These are phyloP conservation scores for Crotalaria pallida DNA, from an alignment of 306 rosid genomes.

Conservation along the genomic window DNA sequence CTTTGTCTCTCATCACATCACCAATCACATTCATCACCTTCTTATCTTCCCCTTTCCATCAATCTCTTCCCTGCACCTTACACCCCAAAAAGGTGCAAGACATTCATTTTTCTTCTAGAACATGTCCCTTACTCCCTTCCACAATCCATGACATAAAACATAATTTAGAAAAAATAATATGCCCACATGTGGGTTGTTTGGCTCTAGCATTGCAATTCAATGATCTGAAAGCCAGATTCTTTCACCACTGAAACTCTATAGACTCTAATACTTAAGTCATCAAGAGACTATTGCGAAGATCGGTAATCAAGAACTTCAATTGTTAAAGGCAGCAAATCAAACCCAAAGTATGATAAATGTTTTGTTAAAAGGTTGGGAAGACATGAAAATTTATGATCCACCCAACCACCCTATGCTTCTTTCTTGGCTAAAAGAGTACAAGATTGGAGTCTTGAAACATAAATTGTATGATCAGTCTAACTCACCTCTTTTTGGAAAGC, in stretches of 20 bases:
- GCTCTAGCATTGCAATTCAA: not conserved
- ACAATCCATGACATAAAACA: not conserved
- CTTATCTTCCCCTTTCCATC: too few relatives aligned
- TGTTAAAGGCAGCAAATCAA: not conserved
- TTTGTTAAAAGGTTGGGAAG: not conserved
- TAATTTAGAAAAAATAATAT: not conserved
- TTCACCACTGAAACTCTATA: not conserved
- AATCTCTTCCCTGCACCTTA: too few relatives aligned
- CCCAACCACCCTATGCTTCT: not conserved
- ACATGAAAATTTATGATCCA: not conserved
- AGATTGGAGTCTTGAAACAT: not conserved
- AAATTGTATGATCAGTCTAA: not conserved
- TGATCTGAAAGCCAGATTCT: not conserved
- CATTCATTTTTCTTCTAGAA: too few relatives aligned
- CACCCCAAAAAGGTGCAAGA: too few relatives aligned
- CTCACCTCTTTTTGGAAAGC: constrained; percentile 76
- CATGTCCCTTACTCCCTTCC: not conserved
- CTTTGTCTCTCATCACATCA: too few relatives aligned
- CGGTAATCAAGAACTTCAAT: not conserved
- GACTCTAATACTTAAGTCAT: not conserved
- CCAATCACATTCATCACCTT: too few relatives aligned
- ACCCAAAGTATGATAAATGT: not conserved
- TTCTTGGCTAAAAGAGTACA: not conserved
- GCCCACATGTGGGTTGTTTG: not conserved
- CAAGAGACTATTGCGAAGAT: not conserved